A percentile compares a stretch with the other conserved stretches of the same genome.
phyloP scores from a whole-genome alignment of 352 stramenopile species.

The Phytophthora kernoviae region DNA sequence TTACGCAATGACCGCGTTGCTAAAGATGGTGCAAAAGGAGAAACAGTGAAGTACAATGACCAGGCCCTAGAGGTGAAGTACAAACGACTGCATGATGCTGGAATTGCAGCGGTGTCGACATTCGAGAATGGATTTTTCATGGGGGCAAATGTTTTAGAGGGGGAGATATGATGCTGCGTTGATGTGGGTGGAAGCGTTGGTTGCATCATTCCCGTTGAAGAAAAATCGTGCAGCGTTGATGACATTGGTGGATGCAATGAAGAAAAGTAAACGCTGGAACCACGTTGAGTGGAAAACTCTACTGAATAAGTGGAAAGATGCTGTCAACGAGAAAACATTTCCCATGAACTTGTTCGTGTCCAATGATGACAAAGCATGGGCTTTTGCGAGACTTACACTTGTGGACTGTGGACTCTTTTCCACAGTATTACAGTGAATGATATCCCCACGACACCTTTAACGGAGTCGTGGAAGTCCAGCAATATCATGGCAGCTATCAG shows the following conservation, averaged over 20 bases:
- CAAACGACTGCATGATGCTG: conserved; percentile 69
- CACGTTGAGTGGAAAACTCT: conserved; percentile 61
- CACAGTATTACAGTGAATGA: conserved; percentile 69
- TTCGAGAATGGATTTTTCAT: conserved; percentile 82
- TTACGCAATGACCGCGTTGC: conserved; percentile 47
- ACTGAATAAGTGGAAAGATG: conserved; percentile 67
- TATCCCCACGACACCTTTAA: conserved; percentile 22
- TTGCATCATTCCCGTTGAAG: conserved; percentile 65
- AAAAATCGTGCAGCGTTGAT: conserved; percentile 61
- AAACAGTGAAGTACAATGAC: conserved; percentile 35
- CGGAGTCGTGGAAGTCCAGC: conserved; percentile 55
- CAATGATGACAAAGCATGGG: conserved; percentile 53
- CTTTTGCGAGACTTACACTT: conserved; percentile 81
- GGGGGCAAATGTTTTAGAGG: conserved; percentile 61
- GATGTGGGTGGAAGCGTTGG: conserved; percentile 67
- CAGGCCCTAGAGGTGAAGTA: conserved; percentile 69
- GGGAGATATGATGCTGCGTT: conserved; percentile 66
- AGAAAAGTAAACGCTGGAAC: conserved; percentile 52
- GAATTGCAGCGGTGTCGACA: conserved; percentile 64
- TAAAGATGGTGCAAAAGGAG: conserved; percentile 17
- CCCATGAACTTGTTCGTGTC: conserved; percentile 64
- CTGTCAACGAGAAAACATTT: conserved; percentile 52
- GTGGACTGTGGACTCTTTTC: conserved; percentile 83
- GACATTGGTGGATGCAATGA: conserved; percentile 42
- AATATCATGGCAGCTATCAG: conserved; percentile 65